Base-by-base conservation (phyloP, 495 filamentous ascomycete species). In the Durotheca rogersii region DNA sequence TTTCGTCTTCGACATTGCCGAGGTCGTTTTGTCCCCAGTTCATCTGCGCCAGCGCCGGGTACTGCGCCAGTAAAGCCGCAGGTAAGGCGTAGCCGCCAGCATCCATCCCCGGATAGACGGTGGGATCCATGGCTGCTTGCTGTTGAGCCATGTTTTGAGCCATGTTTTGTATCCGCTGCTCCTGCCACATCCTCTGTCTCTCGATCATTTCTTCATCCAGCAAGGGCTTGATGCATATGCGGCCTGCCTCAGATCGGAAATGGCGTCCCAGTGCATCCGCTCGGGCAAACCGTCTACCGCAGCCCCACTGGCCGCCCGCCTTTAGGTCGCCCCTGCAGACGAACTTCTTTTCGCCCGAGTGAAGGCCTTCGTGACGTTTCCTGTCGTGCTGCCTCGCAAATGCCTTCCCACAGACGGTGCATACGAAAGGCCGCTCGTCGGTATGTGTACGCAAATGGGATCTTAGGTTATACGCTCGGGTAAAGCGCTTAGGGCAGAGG, bases 261-360 rank as follows among this genome's bases (percentile, higher is more conserved):
- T 98, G 93, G n/a, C 93, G 83, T 11, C 93, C 93, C 2, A 98
- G 75, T 1, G 94, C 93, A 68, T 98, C 93, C 6, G 93, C 93
- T 44, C 93, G 89, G 1, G 93, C 93, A 66, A 98, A 98, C 7
- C 90, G 79, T 19, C 93, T 84, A 9, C 89, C 89, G 59, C 93
- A 98, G 35, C 93, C 93, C 93, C 93, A 98, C 45, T 83, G 81
- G 5, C 82, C 82, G 21, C 82, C 84, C n/a, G 80, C 76, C 47
- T 90, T 88, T 7, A 98, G 81, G 42, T 89, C 87, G 47, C 93
- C 93, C 30, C 87, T 86, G 69, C 93, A 98, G 47, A 97, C 88
- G 63, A 96, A 98, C 58, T 96, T 96, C 81, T 95, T 95, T 67
- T 95, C 90, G 30, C 90, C 90, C 1, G 86, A 88, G 65, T 95